Percentiles rank a stretch among this genome's conserved stretches.
These are phyloP conservation scores for Penicillium sp. DNA, from an alignment of 2,329 filamentous ascomycete genomes.

Conservation along the genomic window DNA sequence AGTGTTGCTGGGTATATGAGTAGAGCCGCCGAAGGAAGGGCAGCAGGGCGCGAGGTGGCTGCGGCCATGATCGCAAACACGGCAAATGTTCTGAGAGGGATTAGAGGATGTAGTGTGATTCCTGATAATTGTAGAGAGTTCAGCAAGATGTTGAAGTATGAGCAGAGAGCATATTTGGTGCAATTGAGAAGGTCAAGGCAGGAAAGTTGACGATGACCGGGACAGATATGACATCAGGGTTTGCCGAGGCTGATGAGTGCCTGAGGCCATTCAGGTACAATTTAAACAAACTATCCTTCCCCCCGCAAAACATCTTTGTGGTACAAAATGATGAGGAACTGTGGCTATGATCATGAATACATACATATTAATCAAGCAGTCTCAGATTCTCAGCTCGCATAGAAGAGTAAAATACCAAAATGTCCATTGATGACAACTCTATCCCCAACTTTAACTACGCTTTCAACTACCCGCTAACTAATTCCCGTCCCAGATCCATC, in stretches of 20 bases:
- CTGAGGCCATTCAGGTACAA: conserved; percentile 8
- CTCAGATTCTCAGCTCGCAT: too few relatives aligned
- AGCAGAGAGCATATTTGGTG: conserved; percentile 1
- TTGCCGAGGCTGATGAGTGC: conserved; percentile 7
- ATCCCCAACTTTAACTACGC: too few relatives aligned
- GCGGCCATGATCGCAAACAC: conserved; percentile 18
- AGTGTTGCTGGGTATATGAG: conserved; percentile 73
- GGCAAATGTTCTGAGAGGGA: background rate
- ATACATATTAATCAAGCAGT: too few relatives aligned
- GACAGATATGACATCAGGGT: conserved; percentile 12
- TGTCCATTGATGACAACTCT: too few relatives aligned
- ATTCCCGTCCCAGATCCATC: too few relatives aligned
- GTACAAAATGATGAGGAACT: too few relatives aligned
- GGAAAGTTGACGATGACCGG: conserved; percentile 3
- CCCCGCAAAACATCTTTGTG: too few relatives aligned
- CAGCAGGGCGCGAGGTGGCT: conserved; percentile 13
- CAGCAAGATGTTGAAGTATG: background rate
- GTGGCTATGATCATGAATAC: too few relatives aligned
- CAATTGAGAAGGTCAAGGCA: conserved; percentile 8
- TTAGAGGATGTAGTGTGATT: background rate
- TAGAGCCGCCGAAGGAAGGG: conserved; percentile 60
- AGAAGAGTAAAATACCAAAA: too few relatives aligned
- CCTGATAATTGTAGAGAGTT: background rate
- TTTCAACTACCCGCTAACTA: too few relatives aligned
- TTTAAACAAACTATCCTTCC: too few relatives aligned